Base-by-base conservation (phyloP, 2,329 filamentous ascomycete genomes). In the Colletotrichum sojae region DNA sequence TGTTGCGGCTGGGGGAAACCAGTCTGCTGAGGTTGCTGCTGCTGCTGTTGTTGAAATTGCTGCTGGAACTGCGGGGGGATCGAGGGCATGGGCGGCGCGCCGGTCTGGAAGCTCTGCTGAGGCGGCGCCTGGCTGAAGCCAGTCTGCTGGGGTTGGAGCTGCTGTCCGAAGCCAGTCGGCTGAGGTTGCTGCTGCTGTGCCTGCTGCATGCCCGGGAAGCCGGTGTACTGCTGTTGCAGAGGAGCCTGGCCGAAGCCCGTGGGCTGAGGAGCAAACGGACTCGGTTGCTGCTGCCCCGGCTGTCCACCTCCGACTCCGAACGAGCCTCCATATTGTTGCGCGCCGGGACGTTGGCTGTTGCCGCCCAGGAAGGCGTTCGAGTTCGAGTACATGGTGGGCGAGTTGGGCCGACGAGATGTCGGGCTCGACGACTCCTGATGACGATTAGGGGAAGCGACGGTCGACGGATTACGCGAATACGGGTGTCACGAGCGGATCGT, bases 341-440 rank as follows among this genome's bases (percentile, higher is more conserved):
- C 88, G 62, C 90, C 89, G 57, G 92, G 92, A 70, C 91, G 92
- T 79, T 92, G 89, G 84, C 87, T 92, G 78, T 91, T 94, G 83
- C 91, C 92, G 81, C 94, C 94, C 76, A 97, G 83, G 81, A 91
- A 98, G 73, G 93, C 91, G 85, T 93, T 97, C 73, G 94, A 93
- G 80, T 92, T 94, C 73, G 94, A 96, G 84, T 94, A 98, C 95
- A 98, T 98, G 82, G 77, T 71, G 73, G 69, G 57, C 54, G 48
- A 31, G 52, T 53, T 62, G 43, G 43, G 71, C 60, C 66, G 63
- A 51, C 49, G 43, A 54, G 31, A 54, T 69, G 52, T 68, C 60
- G 55, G 51, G 70, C 65, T 60, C 60, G 58, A 51, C 52, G 55
- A 56, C 54, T 67, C 62, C 45, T 61, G 57, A 68, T 18, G 54